Percentiles rank a stretch among this genome's conserved stretches.
Evolutionary conservation across 169 alveolate genomes (phyloP).

Genomic region (Plasmodium sp.): DNA sequence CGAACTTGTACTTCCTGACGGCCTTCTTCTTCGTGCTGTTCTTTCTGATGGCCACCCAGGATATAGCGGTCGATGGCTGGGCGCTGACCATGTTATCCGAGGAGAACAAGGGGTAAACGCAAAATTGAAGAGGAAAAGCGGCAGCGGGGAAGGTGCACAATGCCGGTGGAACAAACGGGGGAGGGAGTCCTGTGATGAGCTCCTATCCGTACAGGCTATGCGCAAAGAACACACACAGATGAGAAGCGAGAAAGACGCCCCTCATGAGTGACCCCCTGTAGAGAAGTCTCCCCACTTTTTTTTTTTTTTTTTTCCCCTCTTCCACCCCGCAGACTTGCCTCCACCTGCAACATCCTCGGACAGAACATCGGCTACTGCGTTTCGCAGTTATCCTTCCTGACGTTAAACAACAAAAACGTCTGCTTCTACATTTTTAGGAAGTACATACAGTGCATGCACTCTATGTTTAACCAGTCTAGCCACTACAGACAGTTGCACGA

Average conservation of each 20-base stretch:
- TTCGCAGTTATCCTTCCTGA: constrained; percentile 83
- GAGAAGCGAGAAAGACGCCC: background rate
- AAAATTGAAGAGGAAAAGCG: background rate
- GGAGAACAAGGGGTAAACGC: constrained; percentile 79
- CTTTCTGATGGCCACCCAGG: constrained; percentile 93
- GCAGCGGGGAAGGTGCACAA: background rate
- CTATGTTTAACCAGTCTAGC: constrained; percentile 20
- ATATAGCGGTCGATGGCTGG: constrained; percentile 98
- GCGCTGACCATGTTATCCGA: constrained; percentile 91
- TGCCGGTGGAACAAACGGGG: background rate
- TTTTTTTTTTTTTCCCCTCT: background rate
- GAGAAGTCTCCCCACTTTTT: background rate
- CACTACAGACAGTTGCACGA: constrained; percentile 31
- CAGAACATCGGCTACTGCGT: constrained; percentile 87
- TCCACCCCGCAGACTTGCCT: constrained; percentile 78
- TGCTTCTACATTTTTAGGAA: constrained; percentile 66
- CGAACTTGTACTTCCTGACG: constrained; percentile 69
- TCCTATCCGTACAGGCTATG: background rate
- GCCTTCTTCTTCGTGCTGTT: constrained; percentile 78
- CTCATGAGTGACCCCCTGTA: background rate
- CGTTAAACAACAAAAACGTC: constrained; percentile 77
- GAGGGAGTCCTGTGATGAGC: background rate
- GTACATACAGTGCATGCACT: constrained; percentile 58
- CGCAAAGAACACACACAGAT: background rate
- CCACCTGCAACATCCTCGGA: constrained; percentile 89